Evolutionary conservation across 208 protist genomes (phyloP), one percentile per base, ranked within the genome.

Genomic region (Leishmania mexicana): DNA sequence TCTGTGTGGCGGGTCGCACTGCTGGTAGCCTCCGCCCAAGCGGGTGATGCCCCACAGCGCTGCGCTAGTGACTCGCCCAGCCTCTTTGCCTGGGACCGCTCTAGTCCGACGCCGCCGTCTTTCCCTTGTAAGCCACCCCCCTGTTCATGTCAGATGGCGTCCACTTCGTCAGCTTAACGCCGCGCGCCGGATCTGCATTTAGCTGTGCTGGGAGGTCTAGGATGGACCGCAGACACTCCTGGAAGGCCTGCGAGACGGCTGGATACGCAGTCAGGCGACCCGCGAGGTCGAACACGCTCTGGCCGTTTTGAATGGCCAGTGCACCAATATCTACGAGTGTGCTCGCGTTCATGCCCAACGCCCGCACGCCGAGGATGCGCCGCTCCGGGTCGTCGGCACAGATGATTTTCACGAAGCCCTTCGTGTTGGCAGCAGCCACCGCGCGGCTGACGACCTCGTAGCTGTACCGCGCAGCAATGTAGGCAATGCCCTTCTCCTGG

Each of bases 341-440:
- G 76, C 88, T 94, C 3, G 92, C 83, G 79, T 92, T 92, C 62
- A 92, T 47, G 21, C 94, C 94, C 11, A 94, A 80, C 0, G 88
- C 89, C 42, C 90, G 92, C 47, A 97, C 86, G 15, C 94, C 94
- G 7, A 97, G 83, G 28, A 97, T 81, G 58, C 81, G 87, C 77
- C 81, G 82, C 79, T 84, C 72, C 21, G 75, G 62, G 79, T 97
- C 94, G 70, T 95, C 88, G 28, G 85, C 78, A 40, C 94, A 89
- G 81, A 97, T 83, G 71, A 97, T 93, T 83, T 97, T 97, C 45
- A 97, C 87, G 72, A 97, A 95, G 10, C 94, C 94, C 38, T 87
- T 76, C 67, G 88, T 93, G 83, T 88, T 87, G 71, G 81, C 87
- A 17, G 88, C 91, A 19, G 93, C 93, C 1, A 97, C 88, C 65